These are phyloP conservation scores for Pittosporum tobira DNA, from an alignment of 129 eudicot genomes.

Conservation along the genomic window DNA sequence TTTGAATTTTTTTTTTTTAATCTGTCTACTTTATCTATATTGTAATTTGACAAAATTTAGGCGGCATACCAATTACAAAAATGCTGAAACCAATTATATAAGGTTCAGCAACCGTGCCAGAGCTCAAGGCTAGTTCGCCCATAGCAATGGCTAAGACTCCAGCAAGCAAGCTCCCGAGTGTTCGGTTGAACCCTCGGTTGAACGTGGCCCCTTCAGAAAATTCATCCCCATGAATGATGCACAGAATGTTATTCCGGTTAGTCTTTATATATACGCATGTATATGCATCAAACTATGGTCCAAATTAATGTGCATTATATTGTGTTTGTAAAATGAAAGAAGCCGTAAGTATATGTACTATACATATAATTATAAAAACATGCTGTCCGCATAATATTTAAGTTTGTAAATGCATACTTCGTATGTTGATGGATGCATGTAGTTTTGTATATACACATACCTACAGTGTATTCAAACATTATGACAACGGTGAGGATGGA, in stretches of 20 bases:
- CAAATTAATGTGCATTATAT: neutral
- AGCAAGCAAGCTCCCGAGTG: slow-evolving; percentile 68
- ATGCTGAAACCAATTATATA: slow-evolving; percentile 57
- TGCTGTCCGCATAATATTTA: no score
- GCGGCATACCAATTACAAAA: slow-evolving; percentile 47
- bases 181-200: slow-evolving; percentile 71
- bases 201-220: slow-evolving; percentile 50
- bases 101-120: slow-evolving; percentile 47
- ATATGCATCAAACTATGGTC: neutral
- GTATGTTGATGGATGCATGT: no score
- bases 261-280: neutral
- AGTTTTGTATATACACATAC: slow-evolving; percentile 28
- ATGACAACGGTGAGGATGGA: slow-evolving; percentile 78
- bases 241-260: neutral
- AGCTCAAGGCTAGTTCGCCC: slow-evolving; percentile 40
- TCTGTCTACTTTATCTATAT: neutral
- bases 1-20: neutral
- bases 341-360: neutral
- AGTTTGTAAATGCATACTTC: no score
- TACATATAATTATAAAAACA: no score
- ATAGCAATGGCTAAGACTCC: slow-evolving; percentile 48
- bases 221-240: neutral
- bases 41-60: neutral
- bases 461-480: slow-evolving; percentile 77
- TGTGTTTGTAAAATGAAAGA: neutral